phyloP scores from a whole-genome alignment of 805 yeast genomes.

The Scheffersomyces amazonensis region DNA sequence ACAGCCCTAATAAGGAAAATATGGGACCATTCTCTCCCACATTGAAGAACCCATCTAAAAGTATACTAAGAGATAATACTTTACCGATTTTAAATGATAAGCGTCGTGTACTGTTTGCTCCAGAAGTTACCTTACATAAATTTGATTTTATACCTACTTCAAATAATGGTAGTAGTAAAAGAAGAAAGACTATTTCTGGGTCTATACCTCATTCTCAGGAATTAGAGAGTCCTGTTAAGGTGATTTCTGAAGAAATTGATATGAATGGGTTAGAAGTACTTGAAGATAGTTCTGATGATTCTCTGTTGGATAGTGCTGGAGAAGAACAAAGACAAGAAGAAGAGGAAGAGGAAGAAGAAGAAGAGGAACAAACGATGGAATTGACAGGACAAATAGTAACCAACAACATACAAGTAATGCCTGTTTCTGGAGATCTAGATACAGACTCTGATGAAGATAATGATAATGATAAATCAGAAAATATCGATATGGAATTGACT shows the following conservation, averaged over 20 bases:
- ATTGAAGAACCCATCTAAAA: constrained; percentile 7
- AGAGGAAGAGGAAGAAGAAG: constrained; percentile 7
- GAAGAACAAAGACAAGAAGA: background rate
- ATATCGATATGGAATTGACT: constrained; percentile 25
- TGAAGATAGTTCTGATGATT: constrained; percentile 24
- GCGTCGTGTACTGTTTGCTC: constrained; percentile 75
- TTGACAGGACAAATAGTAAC: constrained; percentile 17
- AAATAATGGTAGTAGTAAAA: constrained; percentile 4
- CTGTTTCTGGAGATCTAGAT: background rate
- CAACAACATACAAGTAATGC: background rate
- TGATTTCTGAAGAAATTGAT: constrained; percentile 3
- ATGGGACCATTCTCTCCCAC: background rate
- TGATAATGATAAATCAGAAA: constrained; percentile 6
- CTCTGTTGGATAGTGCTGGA: background rate
- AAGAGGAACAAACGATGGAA: constrained; percentile 30
- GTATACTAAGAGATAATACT: constrained; percentile 22
- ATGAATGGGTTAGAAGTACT: constrained; percentile 12
- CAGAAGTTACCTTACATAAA: constrained; percentile 66
- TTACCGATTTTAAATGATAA: constrained; percentile 17
- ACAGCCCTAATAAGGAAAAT: background rate
- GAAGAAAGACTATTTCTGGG: constrained; percentile 26
- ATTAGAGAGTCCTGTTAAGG: background rate
- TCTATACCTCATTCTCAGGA: constrained; percentile 10
- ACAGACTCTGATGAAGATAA: constrained; percentile 1
- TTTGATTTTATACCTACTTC: constrained; percentile 34